Conservation (phyloP, 371 early-diverging fungal genomes). For the Mucor circinelloides region DNA sequence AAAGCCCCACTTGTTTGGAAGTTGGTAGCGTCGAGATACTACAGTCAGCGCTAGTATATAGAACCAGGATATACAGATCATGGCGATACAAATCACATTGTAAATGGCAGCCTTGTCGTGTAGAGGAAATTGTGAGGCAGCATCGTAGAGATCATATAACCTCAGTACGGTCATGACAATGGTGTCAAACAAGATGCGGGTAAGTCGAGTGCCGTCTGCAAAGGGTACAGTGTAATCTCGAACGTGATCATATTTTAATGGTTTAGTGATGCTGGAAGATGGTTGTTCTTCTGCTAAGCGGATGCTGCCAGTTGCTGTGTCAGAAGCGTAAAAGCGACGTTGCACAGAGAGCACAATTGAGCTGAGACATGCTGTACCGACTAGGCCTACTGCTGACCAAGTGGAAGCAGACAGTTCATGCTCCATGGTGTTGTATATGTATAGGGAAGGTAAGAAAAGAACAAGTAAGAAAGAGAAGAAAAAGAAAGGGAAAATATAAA, state of each 20-base stretch:
- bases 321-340: too few relatives aligned
- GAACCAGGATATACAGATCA: too few relatives aligned
- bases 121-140: conserved; percentile 13
- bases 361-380: conserved; percentile 11
- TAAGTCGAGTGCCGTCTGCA: not conserved
- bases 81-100: too few relatives aligned
- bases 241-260: too few relatives aligned
- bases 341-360: conserved; percentile 7
- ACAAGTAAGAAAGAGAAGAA: not conserved
- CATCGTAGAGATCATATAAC: not conserved
- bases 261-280: too few relatives aligned
- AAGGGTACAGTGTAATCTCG: too few relatives aligned
- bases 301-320: too few relatives aligned
- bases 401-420: conserved; percentile 5
- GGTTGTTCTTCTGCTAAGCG: too few relatives aligned
- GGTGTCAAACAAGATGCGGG: conserved; percentile 6
- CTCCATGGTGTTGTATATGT: not conserved
- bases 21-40: not conserved
- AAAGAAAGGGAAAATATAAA: not conserved
- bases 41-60: too few relatives aligned
- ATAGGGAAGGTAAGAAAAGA: not conserved
- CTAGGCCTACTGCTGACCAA: conserved; percentile 6
- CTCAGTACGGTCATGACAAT: not conserved
- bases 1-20: conserved; percentile 43
- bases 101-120: too few relatives aligned